Conservation (phyloP, 805 yeast species). For the Starmerella etchellsii region DNA sequence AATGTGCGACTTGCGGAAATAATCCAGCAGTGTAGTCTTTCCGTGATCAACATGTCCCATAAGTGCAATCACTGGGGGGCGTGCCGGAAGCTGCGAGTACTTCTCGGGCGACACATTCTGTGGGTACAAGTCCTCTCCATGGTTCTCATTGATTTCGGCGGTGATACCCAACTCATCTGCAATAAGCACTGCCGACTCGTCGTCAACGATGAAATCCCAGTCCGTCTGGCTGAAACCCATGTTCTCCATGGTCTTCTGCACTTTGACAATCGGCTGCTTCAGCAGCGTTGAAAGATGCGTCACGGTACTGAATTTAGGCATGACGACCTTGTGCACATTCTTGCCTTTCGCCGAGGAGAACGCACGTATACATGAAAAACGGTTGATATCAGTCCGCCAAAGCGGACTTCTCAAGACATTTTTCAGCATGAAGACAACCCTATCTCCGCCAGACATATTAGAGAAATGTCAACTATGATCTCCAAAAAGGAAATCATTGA, state of each 20-base stretch:
- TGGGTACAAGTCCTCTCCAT: constrained; percentile 49
- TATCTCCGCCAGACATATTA: not conserved
- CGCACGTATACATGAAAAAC: no score
- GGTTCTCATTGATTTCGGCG: constrained; percentile 39
- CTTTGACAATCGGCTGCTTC: constrained; percentile 46
- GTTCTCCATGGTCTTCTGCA: constrained; percentile 44
- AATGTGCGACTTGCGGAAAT: constrained; percentile 69
- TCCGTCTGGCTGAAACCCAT: constrained; percentile 62
- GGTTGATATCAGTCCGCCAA: not conserved
- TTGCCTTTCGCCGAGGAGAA: no score
- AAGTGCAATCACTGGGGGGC: constrained; percentile 92
- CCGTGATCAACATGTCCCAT: constrained; percentile 99
- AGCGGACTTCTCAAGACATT: not conserved
- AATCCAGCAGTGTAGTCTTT: constrained; percentile 85
- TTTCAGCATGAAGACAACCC: not conserved
- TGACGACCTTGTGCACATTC: not conserved
- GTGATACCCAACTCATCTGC: constrained; percentile 82
- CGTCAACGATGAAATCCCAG: constrained; percentile 69
- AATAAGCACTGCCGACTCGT: constrained; percentile 71
- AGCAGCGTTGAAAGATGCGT: constrained; percentile 64
- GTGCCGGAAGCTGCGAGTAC: constrained; percentile 36
- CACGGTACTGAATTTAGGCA: constrained; percentile 71
- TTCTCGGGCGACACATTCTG: constrained; percentile 32
- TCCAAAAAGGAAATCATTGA: no score
- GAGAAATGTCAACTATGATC: no score